Evolutionary conservation across 495 filamentous ascomycete genomes (phyloP), one percentile per base, ranked within the genome.

Genomic region (Lasiosphaeria miniovina): DNA sequence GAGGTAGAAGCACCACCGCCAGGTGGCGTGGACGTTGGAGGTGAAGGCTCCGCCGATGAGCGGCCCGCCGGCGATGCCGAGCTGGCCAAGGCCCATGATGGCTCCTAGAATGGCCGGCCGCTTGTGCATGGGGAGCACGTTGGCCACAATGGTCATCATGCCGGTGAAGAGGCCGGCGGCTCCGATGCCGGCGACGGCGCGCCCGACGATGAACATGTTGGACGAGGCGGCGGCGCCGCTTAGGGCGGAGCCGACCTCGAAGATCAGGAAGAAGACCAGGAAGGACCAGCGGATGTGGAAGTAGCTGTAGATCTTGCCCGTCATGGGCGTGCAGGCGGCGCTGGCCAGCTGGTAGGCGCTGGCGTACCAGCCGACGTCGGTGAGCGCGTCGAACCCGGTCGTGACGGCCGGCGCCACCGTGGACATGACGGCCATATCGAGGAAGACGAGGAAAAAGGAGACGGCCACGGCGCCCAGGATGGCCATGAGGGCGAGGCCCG

Each of bases 31-130:
- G 5, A 24, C 2, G 24, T 24, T 58, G 24, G 77, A 66, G 10
- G 77, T 80, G 51, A 82, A 83, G 7, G 65, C 74, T 43, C 80
- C 80, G 14, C 80, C 80, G 51, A 80, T 64, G 54, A 89, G 69
- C 11, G 86, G 86, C 9, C 88, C 88, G 49, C 82, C 77, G 10
- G 88, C 82, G 63, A 77, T 81, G 0, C 88, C 84, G 57, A 93
- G 76, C 7, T 86, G 88, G 64, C 82, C 89, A 77, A 77, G 63
- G 15, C 66, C 63, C 5, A 63, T 66, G 38, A 57, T 6, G 75
- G 36, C 17, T n/a, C 48, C 11, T 49, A 32, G 24, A 24, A 24
- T 24, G 24, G 24, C 24, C 24, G 24, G 24, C 24, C 24, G 24
- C 24, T 24, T 24, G 24, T 24, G 24, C 24, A 24, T 55, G 0